Base-by-base conservation (phyloP, 106 monocot genomes). In the Iris macrosiphon region DNA sequence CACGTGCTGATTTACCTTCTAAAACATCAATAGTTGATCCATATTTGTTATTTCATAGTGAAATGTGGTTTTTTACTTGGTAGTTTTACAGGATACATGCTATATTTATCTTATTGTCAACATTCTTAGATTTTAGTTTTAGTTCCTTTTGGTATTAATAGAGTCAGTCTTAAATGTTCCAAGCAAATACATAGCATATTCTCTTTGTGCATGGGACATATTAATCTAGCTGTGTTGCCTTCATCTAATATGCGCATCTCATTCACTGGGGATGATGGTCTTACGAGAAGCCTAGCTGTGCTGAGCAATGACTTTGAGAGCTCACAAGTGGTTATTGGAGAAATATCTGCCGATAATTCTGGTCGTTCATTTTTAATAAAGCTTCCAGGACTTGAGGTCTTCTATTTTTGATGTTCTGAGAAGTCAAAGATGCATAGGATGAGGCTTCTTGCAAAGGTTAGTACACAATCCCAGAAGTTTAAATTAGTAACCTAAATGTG, bases 321-420 rank as follows among this genome's bases (percentile, higher is more conserved):
- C 43, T 70, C 64, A 31, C 71, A 68, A 28, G 75, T 76, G 50
- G 50, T 35, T 32, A 66, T 91, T 63, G 80, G 83, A 59, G 77
- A 79, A 67, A 91, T 98, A 60, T 68, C 84, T 31, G 70, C 83
- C 44, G 98, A 98, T 68, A 56, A 40, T 59, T 76, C 98, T 37
- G 87, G 91, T 16, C 79, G 91, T 4, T 78, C 91, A 40, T 98
- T 91, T 59, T 39, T 59, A 12, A 6, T 98, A 34, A 80, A 65
- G 50, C 59, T 91, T 37, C 52, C 75, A 31, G 72, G 31, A 30
- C 61, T 61, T 57, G 61, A 40, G 46, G 51, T 66, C 9, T 61
- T 49, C 32, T 91, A 77, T 60, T 98, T 91, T 56, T 98, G 98
- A 91, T 87, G 90, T 40, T 83, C 91, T 29, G 98, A 98, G 65